These are phyloP conservation scores for Cercospora nicotianae DNA, from an alignment of 2,329 filamentous ascomycete genomes.

Conservation along the genomic window DNA sequence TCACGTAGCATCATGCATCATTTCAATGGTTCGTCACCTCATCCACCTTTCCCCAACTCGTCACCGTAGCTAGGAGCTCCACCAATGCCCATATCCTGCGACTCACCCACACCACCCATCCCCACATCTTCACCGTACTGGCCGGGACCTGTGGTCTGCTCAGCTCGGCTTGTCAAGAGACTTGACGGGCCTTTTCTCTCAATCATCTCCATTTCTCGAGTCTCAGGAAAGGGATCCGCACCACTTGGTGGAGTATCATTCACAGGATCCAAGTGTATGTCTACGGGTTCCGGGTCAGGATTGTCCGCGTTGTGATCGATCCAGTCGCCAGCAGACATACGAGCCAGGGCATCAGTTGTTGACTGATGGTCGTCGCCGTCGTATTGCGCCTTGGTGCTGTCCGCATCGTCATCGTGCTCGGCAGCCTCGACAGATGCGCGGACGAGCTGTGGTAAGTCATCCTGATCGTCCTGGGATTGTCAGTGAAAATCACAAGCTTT, in stretches of 20 bases:
- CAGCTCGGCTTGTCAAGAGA: constrained; percentile 3
- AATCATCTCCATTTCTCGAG: constrained; percentile 31
- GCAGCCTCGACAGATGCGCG: constrained; percentile 6
- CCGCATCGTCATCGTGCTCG: constrained; percentile 15
- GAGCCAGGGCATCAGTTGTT: constrained; percentile 2
- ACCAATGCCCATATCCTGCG: constrained; percentile 20
- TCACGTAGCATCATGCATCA: not conserved
- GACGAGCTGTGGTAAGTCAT: not conserved
- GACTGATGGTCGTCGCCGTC: constrained; percentile 7
- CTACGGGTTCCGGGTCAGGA: constrained; percentile 16
- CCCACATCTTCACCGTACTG: constrained; percentile 8
- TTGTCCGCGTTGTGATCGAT: not conserved
- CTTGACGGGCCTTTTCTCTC: constrained; percentile 24
- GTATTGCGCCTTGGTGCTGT: constrained; percentile 16
- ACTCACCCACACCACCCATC: constrained; percentile 20
- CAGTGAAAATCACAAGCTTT: not conserved
- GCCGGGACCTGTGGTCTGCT: not conserved
- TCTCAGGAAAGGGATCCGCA: not conserved
- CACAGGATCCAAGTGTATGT: constrained; percentile 7
- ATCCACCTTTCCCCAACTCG: constrained; percentile 10
- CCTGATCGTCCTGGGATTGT: not conserved
- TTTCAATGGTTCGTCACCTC: not conserved
- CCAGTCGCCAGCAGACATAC: not conserved
- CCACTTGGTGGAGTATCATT: not conserved
- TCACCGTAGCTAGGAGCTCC: constrained; percentile 15